Percentiles rank a stretch among this genome's conserved stretches.
phyloP scores from a whole-genome alignment of 2,329 filamentous ascomycete genomes.

The Pseudonectria foliicola region DNA sequence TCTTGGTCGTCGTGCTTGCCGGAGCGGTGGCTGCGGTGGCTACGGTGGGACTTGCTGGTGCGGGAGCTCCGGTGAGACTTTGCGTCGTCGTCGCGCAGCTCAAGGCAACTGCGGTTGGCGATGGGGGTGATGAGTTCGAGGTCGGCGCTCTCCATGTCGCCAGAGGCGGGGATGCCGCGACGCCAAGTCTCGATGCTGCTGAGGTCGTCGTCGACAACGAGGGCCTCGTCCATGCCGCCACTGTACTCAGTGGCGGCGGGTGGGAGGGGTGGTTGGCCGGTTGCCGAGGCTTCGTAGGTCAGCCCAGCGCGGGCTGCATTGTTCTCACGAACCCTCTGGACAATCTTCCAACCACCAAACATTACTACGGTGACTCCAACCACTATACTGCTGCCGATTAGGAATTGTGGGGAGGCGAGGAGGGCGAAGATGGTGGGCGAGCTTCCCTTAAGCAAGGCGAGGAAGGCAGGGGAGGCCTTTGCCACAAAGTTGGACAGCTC shows the following conservation, averaged over 20 bases:
- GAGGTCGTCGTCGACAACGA: conserved; percentile 51
- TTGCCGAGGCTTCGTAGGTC: conserved; percentile 17
- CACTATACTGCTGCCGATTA: conserved; percentile 83
- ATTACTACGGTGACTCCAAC: conserved; percentile 93
- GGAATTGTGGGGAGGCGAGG: conserved; percentile 83
- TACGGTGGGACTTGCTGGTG: conserved; percentile 23
- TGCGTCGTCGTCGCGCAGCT: conserved; percentile 32
- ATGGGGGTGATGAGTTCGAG: conserved; percentile 51
- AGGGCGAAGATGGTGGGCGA: conserved; percentile 84
- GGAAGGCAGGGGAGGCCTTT: conserved; percentile 77
- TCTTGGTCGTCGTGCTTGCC: conserved; percentile 13
- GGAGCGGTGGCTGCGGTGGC: conserved; percentile 20
- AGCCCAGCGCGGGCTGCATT: conserved; percentile 24
- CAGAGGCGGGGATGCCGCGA: conserved; percentile 44
- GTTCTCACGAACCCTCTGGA: conserved; percentile 67
- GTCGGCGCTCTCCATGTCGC: conserved; percentile 42
- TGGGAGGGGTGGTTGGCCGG: conserved; percentile 19
- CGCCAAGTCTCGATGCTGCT: conserved; percentile 54
- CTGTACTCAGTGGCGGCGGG: conserved; percentile 25
- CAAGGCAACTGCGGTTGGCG: conserved; percentile 41
- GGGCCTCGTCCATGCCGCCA: conserved; percentile 43
- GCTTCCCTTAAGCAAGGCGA: conserved; percentile 67
- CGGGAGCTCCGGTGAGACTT: conserved; percentile 28
- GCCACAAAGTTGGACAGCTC: conserved; percentile 77
- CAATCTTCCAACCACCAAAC: conserved; percentile 94